A percentile compares a stretch with the other conserved stretches of the same genome.
Conservation (phyloP, 2,329 filamentous ascomycete species). For the Hirsutella rhossiliensis region DNA sequence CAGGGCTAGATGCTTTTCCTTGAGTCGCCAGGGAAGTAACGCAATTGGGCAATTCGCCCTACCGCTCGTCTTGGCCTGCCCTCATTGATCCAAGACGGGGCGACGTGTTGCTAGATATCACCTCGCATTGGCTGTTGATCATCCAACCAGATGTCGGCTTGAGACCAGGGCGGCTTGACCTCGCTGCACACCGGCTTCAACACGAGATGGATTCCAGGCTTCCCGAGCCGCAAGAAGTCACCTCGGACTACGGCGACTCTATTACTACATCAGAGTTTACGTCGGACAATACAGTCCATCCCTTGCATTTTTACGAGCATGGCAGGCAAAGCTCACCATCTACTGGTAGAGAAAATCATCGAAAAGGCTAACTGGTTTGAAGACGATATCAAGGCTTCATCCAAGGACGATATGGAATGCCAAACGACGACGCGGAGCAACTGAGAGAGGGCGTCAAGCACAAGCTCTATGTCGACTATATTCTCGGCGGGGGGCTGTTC, state of each 20-base stretch:
- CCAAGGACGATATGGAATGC: slow-evolving; percentile 34
- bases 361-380: too few relatives aligned
- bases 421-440: slow-evolving; percentile 40
- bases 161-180: too few relatives aligned
- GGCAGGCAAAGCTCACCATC: slow-evolving; percentile 16
- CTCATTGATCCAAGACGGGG: too few relatives aligned
- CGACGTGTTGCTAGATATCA: too few relatives aligned
- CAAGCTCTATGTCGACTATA: slow-evolving; percentile 32
- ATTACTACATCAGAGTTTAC: slow-evolving; percentile 26
- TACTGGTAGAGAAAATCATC: too few relatives aligned
- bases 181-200: too few relatives aligned
- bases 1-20: too few relatives aligned
- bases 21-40: too few relatives aligned
- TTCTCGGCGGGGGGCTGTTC: slow-evolving; percentile 28
- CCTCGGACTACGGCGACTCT: slow-evolving; percentile 28
- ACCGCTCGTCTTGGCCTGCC: too few relatives aligned
- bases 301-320: slow-evolving; percentile 21
- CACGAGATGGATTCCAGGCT: slow-evolving; percentile 10
- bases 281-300: slow-evolving; percentile 18
- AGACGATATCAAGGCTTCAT: slow-evolving; percentile 38
- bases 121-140: too few relatives aligned
- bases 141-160: too few relatives aligned
- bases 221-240: slow-evolving; percentile 16
- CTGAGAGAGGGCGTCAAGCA: slow-evolving; percentile 37
- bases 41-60: too few relatives aligned